Evolutionary conservation across 2,329 filamentous ascomycete species (phyloP), one percentile per base, ranked within the genome.

Genomic region (Orbilia brochopaga): DNA sequence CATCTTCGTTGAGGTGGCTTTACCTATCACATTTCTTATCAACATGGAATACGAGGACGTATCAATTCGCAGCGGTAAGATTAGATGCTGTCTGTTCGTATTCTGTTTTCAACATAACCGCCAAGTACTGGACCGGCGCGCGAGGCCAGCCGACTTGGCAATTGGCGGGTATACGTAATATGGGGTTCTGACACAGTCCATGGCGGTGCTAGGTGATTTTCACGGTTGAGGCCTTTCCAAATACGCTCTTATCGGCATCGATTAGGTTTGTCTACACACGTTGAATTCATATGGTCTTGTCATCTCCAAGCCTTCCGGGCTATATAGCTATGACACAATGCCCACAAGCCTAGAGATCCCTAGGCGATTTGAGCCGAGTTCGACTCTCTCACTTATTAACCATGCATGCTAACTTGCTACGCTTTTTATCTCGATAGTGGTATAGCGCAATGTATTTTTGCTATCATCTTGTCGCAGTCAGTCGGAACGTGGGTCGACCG

Each of bases 31-130:
- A 86, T 76, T 81, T 83, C 57, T 79, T 86, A 3, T 85, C 84
- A 15, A 83, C 83, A 42, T 86, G 83, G 84, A 86, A 85, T 76
- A 82, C 83, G 4, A 81, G 85, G 51, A 81, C 82, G 54, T 86
- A 84, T 70, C 83, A 85, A 75, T 85, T 85, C 67, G 83, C 82
- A n/a, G 82, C 82, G 13, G 81, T 85, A 80, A 78, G 74, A 5
- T 32, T 46, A 44, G 13, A 11, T 17, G 10, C 42, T 46, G 40
- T 61, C 19, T 17, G 44, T 2, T 52, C 27, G 40, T 44, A 17
- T 6, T 44, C 40, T 37, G 35, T 37, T 7, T 37, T 37, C 35
- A 7, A n/a, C n/a, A n/a, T n/a, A n/a, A n/a, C n/a, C n/a, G n/a
- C n/a, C n/a, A n/a, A n/a, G n/a, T n/a, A n/a, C n/a, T n/a, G n/a